phyloP scores from a whole-genome alignment of 225 moss, liverwort and hornwort genomes.

The Ulota crispa region DNA sequence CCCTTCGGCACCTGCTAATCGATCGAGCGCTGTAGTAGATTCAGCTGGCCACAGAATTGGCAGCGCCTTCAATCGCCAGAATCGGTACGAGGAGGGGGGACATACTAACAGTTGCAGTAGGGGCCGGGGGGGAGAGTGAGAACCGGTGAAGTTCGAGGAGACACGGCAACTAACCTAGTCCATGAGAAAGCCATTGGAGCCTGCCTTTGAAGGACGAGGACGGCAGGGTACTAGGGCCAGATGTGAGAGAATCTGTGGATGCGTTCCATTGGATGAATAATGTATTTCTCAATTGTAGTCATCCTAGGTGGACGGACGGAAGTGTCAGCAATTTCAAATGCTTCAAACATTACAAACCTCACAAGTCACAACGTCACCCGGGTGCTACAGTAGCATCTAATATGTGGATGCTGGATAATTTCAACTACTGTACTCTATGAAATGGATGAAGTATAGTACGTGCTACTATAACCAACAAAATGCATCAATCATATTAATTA shows the following conservation, averaged over 20 bases:
- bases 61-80: neutral
- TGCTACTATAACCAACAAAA: too few relatives aligned
- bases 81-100: neutral
- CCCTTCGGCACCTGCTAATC: neutral
- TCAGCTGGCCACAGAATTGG: neutral
- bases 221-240: conserved; percentile 14
- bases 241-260: conserved; percentile 33
- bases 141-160: conserved; percentile 4
- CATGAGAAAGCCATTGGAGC: conserved; percentile 8
- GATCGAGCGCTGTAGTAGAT: neutral
- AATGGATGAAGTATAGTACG: too few relatives aligned
- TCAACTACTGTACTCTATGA: too few relatives aligned
- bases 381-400: too few relatives aligned
- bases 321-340: neutral
- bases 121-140: neutral
- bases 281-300: neutral
- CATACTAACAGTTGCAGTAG: neutral
- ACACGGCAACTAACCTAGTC: neutral
- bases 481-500: too few relatives aligned
- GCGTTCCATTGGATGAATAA: conserved; percentile 19
- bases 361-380: too few relatives aligned
- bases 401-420: too few relatives aligned
- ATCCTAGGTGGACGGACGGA: neutral
- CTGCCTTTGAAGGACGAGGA: conserved; percentile 21
- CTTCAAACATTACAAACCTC: too few relatives aligned